Base-by-base conservation (phyloP, 75 land plant species). In the Chamaecyparis obtusa region DNA sequence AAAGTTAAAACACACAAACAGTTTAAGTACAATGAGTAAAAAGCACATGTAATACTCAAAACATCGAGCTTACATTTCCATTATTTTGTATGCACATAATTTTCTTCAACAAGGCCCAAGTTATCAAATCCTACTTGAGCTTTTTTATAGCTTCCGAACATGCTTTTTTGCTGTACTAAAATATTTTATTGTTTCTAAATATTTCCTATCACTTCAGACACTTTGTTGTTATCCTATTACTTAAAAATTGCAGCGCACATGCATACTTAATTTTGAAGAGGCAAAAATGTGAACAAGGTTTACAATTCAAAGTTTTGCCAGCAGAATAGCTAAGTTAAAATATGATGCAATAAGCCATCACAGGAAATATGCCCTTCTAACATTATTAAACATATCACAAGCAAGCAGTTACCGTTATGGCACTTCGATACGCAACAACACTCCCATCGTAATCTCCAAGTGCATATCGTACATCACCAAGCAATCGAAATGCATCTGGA, bases 401-500 rank as follows among this genome's bases (percentile, higher is more conserved):
- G 39, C 5, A 83, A 83, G 83, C 32, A 54, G 85, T 89, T 33
- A 97, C 99, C 88, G 76, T 90, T 85, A 92, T 21, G 84, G 97
- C 86, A 64, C 43, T 92, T 48, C 87, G 95, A 86, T 94, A 97
- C 33, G 99, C 96, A 77, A 86, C 86, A 84, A 86, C 91, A 91
- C 99, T 96, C 27, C 91, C 93, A 17, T 91, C 93, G 89, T 89
- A 97, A 84, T 97, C 95, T 81, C 92, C 92, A 3, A 94, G 92
- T 84, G 91, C 93, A 91, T 91, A 93, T 83, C 92, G 93, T 9
- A 97, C 96, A 88, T 97, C 99, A 56, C 95, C 99, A 30, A 97
- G 95, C 82, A 97, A 90, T 36, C 95, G 94, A 78, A 88, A 94
- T 44, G 94, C 96, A 39, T 97, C 96, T 54, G 90, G 85, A 88